phyloP scores from a whole-genome alignment of 805 yeast genomes.

The Pichia manshurica region DNA sequence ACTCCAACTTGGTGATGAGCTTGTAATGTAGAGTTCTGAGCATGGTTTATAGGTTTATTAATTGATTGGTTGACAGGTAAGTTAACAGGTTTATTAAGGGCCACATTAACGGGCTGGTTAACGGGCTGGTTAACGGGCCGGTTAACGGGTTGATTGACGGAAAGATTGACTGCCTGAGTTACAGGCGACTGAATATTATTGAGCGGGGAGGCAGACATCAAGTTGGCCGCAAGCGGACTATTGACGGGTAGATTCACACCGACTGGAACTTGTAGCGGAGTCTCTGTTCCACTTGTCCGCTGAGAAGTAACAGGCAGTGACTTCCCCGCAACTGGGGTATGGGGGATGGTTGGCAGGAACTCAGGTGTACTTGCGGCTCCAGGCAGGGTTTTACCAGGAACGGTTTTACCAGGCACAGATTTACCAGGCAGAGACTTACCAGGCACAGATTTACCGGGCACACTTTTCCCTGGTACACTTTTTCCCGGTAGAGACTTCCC shows the following conservation, averaged over 20 bases:
- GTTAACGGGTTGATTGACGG: background rate
- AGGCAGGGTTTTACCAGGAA: constrained; percentile 9
- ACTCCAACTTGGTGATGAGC: constrained; percentile 16
- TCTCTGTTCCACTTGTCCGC: background rate
- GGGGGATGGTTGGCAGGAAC: background rate
- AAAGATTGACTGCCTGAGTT: background rate
- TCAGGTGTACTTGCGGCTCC: constrained; percentile 3
- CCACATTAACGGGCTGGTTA: constrained; percentile 1
- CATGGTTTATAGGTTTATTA: background rate
- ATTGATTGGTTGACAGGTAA: constrained; percentile 1
- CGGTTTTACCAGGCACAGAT: constrained; percentile 8
- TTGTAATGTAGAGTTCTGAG: constrained; percentile 13
- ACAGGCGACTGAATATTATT: background rate
- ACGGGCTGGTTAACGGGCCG: background rate
- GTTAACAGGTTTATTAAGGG: constrained; percentile 6
- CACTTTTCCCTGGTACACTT: constrained; percentile 1
- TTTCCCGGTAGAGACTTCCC: constrained; percentile 10
- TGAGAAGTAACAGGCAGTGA: background rate
- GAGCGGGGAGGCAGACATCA: background rate
- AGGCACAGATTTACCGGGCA: constrained; percentile 6
- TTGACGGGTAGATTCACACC: background rate
- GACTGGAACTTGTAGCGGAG: background rate
- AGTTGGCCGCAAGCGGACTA: background rate
- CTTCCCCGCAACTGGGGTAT: constrained; percentile 1
- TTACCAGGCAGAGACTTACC: constrained; percentile 7